phyloP scores from a whole-genome alignment of 495 filamentous ascomycete genomes.

The Articulospora tetracladia region DNA sequence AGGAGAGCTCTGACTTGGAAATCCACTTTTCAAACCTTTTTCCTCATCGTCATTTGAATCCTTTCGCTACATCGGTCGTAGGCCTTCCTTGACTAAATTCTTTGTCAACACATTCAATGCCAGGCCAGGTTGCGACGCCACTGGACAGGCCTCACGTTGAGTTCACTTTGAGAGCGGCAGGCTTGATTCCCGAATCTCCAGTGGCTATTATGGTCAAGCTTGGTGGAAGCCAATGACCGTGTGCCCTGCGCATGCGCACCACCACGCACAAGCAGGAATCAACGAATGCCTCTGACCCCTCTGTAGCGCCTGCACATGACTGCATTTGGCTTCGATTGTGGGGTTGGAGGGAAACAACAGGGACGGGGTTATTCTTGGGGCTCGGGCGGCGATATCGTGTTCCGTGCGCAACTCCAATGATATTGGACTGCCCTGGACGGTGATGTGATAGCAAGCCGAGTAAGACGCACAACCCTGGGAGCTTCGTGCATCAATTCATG shows the following conservation, averaged over 20 bases:
- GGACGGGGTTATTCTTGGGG: not conserved
- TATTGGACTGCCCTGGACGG: not conserved
- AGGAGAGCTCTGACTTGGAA: too few relatives aligned
- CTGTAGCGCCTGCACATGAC: too few relatives aligned
- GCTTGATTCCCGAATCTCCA: not conserved
- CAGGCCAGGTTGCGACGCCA: not conserved
- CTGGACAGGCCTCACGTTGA: not conserved
- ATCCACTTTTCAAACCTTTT: too few relatives aligned
- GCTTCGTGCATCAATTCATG: too few relatives aligned
- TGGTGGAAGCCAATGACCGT: not conserved
- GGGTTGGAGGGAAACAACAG: too few relatives aligned
- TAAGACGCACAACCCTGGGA: not conserved
- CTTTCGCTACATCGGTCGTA: not conserved
- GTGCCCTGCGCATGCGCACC: not conserved
- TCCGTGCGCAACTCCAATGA: not conserved
- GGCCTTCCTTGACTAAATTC: too few relatives aligned
- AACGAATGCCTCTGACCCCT: too few relatives aligned
- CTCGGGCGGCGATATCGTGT: not conserved
- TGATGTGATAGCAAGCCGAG: not conserved
- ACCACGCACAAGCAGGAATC: not conserved
- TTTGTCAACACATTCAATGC: too few relatives aligned
- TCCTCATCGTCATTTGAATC: too few relatives aligned
- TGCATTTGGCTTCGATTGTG: too few relatives aligned
- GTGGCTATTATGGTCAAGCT: not conserved
- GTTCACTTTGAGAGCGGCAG: not conserved